Evolutionary conservation across 2,329 filamentous ascomycete genomes (phyloP).

Genomic region (Hypoxylon sp.): DNA sequence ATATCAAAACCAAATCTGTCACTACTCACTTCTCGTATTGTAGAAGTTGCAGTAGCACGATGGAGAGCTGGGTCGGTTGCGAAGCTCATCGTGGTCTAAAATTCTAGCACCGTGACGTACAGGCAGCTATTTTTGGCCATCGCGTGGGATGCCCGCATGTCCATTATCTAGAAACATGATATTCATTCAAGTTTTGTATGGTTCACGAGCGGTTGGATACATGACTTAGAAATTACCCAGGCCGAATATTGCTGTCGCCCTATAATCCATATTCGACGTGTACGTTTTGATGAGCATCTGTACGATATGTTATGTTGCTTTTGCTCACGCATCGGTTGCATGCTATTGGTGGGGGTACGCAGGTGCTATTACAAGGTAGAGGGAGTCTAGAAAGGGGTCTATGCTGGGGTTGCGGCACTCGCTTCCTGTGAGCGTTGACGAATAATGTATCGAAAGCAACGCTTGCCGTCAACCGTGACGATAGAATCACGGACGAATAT

Average conservation of each 20-base stretch:
- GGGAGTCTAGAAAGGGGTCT: not conserved
- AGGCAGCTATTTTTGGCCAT: slow-evolving; percentile 8
- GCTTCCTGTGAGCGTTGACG: not conserved
- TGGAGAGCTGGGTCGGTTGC: not conserved
- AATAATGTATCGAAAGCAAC: not conserved
- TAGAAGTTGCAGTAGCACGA: slow-evolving; percentile 7
- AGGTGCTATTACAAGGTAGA: not conserved
- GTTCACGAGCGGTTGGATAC: not conserved
- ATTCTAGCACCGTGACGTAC: not conserved
- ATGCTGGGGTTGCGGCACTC: not conserved
- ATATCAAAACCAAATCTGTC: slow-evolving; percentile 9
- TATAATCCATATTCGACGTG: not conserved
- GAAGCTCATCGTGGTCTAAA: slow-evolving; percentile 11
- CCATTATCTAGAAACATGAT: not conserved
- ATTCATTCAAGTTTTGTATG: not conserved
- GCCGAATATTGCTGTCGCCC: not conserved
- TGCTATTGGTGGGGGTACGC: slow-evolving; percentile 2
- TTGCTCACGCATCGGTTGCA: slow-evolving; percentile 11
- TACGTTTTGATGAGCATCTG: not conserved
- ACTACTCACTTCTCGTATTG: slow-evolving; percentile 27
- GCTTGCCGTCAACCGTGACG: not conserved
- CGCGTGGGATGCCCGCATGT: not conserved
- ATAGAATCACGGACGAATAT: not conserved
- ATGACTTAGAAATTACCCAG: not conserved
- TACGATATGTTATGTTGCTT: slow-evolving; percentile 13